These are phyloP conservation scores for Crithidia thermophila DNA, from an alignment of 208 protist species.

Conservation along the genomic window DNA sequence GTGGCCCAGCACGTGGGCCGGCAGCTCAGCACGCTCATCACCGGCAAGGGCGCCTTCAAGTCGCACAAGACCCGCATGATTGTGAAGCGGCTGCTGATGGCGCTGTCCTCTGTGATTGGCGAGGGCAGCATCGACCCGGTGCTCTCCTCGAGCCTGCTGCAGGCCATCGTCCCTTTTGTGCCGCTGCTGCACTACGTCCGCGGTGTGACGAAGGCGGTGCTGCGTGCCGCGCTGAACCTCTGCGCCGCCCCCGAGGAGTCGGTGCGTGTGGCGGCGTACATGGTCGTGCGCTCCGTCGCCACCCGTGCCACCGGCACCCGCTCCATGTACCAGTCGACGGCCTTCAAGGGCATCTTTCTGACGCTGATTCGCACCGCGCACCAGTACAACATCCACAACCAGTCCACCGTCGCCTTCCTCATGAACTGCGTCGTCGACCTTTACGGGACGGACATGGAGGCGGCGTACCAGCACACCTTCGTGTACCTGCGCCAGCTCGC, in stretches of 20 bases:
- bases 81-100: conserved; percentile 75
- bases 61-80: conserved; percentile 77
- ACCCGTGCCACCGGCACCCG: conserved; percentile 86
- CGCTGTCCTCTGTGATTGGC: conserved; percentile 59
- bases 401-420: conserved; percentile 89
- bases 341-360: conserved; percentile 94
- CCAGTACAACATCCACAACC: conserved; percentile 80
- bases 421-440: conserved; percentile 96
- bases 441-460: conserved; percentile 93
- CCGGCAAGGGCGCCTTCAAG: conserved; percentile 82
- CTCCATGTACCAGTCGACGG: conserved; percentile 90
- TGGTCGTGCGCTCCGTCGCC: conserved; percentile 88
- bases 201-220: conserved; percentile 78
- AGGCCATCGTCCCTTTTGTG: conserved; percentile 83
- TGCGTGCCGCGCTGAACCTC: conserved; percentile 70
- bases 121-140: conserved; percentile 67
- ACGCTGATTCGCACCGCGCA: conserved; percentile 88
- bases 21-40: conserved; percentile 76
- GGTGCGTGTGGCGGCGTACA: conserved; percentile 84
- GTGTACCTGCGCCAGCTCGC: conserved; percentile 98
- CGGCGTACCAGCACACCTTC: conserved; percentile 96
- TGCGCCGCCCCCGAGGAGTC: conserved; percentile 79
- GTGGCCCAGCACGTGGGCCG: conserved; percentile 60
- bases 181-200: conserved; percentile 90
- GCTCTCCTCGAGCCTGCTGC: conserved; percentile 69